A percentile compares a stretch with the other conserved stretches of the same genome.
Conservation (phyloP, 306 rosid species). For the Styphnolobium japonicum region DNA sequence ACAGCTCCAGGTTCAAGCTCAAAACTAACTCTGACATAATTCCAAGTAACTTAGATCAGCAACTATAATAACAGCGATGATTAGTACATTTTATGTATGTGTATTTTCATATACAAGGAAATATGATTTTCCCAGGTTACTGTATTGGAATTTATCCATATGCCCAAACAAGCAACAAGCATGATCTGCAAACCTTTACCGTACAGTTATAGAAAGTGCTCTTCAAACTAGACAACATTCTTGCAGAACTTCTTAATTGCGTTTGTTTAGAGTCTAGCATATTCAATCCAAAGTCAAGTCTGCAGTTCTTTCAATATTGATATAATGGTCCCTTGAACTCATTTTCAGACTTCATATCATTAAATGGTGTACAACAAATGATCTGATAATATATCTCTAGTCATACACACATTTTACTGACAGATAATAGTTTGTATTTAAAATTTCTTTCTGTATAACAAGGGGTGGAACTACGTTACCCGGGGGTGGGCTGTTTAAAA, state of each 20-base stretch:
- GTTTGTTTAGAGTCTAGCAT: not conserved
- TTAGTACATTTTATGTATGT: not conserved
- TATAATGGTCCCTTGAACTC: constrained; percentile 8
- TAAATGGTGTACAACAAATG: not conserved
- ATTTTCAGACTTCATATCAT: not conserved
- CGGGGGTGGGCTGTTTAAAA: not conserved
- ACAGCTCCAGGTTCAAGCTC: constrained; percentile 75
- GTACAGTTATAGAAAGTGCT: not conserved
- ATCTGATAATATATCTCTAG: not conserved
- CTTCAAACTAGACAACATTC: not conserved
- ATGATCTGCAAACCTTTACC: not conserved
- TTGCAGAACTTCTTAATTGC: not conserved
- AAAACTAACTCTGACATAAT: constrained; percentile 69
- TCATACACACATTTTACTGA: not conserved
- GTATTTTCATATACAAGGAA: not conserved
- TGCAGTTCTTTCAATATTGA: not conserved
- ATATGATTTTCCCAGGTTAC: not conserved
- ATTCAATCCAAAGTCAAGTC: not conserved
- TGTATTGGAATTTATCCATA: not conserved
- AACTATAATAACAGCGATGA: not conserved
- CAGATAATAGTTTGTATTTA: not conserved
- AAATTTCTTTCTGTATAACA: constrained; percentile 8
- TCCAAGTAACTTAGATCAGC: constrained; percentile 25
- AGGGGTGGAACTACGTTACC: not conserved
- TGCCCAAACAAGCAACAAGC: constrained; percentile 6